A percentile compares a stretch with the other conserved stretches of the same genome.
Evolutionary conservation across 768 basidiomycete genomes (phyloP).

Genomic region (Favolaschia claudopus): DNA sequence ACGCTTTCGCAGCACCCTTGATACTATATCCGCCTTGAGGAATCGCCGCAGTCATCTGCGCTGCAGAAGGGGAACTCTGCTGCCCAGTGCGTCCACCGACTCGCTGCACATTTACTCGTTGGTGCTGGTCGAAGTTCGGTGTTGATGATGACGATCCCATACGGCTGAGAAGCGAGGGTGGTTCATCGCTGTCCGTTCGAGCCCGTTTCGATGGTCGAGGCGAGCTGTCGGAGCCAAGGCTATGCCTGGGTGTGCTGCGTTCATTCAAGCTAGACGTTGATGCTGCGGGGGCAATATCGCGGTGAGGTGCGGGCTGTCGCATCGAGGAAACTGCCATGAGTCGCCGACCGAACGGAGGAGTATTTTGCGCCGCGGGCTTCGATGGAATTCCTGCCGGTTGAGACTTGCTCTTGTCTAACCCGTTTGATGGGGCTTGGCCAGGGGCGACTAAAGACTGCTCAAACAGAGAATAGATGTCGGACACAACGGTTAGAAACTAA

Average conservation of each 20-base stretch:
- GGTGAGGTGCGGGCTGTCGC: slow-evolving; percentile 3
- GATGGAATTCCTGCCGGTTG: slow-evolving; percentile 1
- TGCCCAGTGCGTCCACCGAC: slow-evolving; percentile 8
- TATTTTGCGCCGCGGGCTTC: slow-evolving; percentile 3
- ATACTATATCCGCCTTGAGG: slow-evolving; percentile 58
- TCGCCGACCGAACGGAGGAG: neutral
- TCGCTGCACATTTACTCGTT: slow-evolving; percentile 2
- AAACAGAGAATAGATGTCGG: slow-evolving; percentile 51
- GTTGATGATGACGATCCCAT: slow-evolving; percentile 33
- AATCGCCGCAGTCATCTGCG: slow-evolving; percentile 35
- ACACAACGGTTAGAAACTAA: slow-evolving; percentile 43
- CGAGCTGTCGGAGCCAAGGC: slow-evolving; percentile 35
- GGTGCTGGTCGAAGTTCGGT: slow-evolving; percentile 26
- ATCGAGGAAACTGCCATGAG: neutral
- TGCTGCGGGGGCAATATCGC: slow-evolving; percentile 26
- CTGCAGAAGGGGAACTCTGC: slow-evolving; percentile 3
- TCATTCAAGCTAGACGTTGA: slow-evolving; percentile 20
- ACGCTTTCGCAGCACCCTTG: slow-evolving; percentile 57
- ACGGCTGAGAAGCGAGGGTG: slow-evolving; percentile 55
- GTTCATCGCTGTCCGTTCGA: slow-evolving; percentile 27
- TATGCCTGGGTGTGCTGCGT: slow-evolving; percentile 28
- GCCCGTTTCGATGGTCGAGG: slow-evolving; percentile 44
- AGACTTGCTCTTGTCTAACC: slow-evolving; percentile 10
- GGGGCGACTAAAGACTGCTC: slow-evolving; percentile 48
- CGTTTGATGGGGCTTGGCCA: slow-evolving; percentile 14